Percentiles rank a stretch among this genome's conserved stretches.
Conservation (phyloP, 2,329 filamentous ascomycete species). For the Talaromyces verruculosus region DNA sequence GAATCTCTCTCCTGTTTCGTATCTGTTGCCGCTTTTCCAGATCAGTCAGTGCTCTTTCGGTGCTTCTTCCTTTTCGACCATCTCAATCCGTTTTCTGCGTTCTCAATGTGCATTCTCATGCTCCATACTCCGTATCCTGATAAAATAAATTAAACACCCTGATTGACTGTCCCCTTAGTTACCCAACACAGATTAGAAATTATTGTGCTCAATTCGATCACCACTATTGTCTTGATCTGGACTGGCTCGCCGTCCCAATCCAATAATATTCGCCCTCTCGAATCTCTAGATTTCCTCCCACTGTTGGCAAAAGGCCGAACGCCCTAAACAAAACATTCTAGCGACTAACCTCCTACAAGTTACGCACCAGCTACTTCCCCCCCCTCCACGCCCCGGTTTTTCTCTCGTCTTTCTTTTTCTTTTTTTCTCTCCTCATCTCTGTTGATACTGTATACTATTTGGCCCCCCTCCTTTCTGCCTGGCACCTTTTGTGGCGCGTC, state of each 20-base stretch:
- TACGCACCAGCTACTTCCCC: conserved; percentile 18
- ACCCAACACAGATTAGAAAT: background rate
- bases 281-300: background rate
- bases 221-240: conserved; percentile 7
- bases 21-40: conserved; percentile 3
- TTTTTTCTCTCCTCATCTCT: background rate
- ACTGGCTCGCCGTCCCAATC: conserved; percentile 1
- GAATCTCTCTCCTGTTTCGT: conserved; percentile 16
- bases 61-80: background rate
- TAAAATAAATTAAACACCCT: conserved; percentile 3
- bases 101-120: background rate
- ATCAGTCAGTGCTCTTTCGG: background rate
- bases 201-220: background rate
- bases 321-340: conserved; percentile 41
- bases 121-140: background rate
- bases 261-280: background rate
- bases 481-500: background rate
- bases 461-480: conserved; percentile 9
- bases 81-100: background rate
- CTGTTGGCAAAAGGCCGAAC: conserved; percentile 12
- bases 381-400: conserved; percentile 14
- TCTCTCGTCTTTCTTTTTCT: background rate
- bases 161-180: background rate
- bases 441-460: background rate
- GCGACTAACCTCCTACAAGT: background rate